A percentile compares a stretch with the other conserved stretches of the same genome.
phyloP scores from a whole-genome alignment of 345 rosid genomes.

The Lenwebbia sp. region DNA sequence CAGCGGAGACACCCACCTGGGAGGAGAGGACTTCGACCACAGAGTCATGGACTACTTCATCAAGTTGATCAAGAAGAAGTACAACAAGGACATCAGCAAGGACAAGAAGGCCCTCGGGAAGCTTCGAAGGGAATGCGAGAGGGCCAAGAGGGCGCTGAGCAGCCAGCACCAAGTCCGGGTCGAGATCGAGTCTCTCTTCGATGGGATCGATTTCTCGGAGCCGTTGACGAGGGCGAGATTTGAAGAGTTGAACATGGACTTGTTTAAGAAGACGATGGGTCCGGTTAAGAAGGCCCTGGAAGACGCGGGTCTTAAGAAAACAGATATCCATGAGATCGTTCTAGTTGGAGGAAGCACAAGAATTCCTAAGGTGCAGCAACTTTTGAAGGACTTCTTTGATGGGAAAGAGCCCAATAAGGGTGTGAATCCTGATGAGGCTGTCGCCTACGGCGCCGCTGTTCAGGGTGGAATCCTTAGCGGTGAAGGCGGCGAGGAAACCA shows the following conservation, averaged over 20 bases:
- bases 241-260: conserved; percentile 89
- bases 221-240: conserved; percentile 97
- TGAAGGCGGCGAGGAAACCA: conserved; percentile 53
- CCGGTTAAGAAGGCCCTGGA: conserved; percentile 99
- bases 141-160: conserved; percentile 98
- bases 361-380: conserved; percentile 39
- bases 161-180: conserved; percentile 99
- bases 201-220: conserved; percentile 89
- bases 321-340: conserved; percentile 63
- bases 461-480: conserved; percentile 42
- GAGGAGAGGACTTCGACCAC: conserved; percentile 98
- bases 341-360: conserved; percentile 61
- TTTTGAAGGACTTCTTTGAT: conserved; percentile 81
- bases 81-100: conserved; percentile 94
- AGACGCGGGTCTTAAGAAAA: conserved; percentile 82
- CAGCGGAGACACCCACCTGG: conserved; percentile 96
- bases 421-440: conserved; percentile 56
- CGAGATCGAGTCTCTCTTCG: conserved; percentile 91
- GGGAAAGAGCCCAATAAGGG: conserved; percentile 41
- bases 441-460: conserved; percentile 51
- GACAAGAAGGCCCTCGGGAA: conserved; percentile 91
- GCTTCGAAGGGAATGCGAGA: conserved; percentile 84
- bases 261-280: conserved; percentile 98
- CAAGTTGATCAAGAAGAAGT: conserved; percentile 94
- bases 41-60: conserved; percentile 96